Percentiles rank a stretch among this genome's conserved stretches.
phyloP scores from a whole-genome alignment of 768 basidiomycete genomes.

The Clavaria fumosa region DNA sequence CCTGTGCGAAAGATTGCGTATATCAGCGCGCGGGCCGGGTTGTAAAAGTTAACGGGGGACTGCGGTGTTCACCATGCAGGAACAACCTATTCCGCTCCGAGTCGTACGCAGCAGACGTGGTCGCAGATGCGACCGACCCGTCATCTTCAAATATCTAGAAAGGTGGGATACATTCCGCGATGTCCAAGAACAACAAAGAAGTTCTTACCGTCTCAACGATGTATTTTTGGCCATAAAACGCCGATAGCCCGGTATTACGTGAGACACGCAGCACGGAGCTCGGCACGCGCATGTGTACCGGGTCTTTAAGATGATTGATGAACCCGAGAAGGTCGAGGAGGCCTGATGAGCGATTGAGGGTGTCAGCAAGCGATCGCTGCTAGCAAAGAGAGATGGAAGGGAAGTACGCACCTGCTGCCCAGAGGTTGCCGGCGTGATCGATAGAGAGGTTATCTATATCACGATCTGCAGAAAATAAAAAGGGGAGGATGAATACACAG shows the following conservation, averaged over 20 bases:
- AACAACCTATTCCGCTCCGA: constrained; percentile 33
- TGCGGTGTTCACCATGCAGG: constrained; percentile 54
- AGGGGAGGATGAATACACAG: constrained; percentile 5
- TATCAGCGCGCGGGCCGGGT: too few relatives aligned
- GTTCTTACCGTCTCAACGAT: constrained; percentile 45
- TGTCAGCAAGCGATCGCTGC: not conserved
- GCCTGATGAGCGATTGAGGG: too few relatives aligned
- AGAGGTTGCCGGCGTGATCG: constrained; percentile 43
- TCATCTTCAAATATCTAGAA: constrained; percentile 52
- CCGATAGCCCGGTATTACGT: constrained; percentile 32
- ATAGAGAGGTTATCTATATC: constrained; percentile 46
- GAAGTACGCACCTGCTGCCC: constrained; percentile 36
- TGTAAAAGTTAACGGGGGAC: too few relatives aligned
- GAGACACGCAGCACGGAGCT: constrained; percentile 38
- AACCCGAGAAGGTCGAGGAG: constrained; percentile 26
- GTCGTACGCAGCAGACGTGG: constrained; percentile 45
- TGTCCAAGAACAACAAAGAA: constrained; percentile 2
- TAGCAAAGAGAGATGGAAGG: not conserved
- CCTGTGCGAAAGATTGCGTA: too few relatives aligned
- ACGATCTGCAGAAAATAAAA: constrained; percentile 22
- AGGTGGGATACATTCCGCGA: constrained; percentile 5
- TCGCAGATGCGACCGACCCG: constrained; percentile 37
- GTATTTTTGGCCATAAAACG: constrained; percentile 49
- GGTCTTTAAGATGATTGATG: constrained; percentile 27
- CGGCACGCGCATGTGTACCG: constrained; percentile 30